Percentiles rank a stretch among this genome's conserved stretches.
phyloP scores from a whole-genome alignment of 2,329 filamentous ascomycete species.

The Immersiporthe knoxdaviesiana region DNA sequence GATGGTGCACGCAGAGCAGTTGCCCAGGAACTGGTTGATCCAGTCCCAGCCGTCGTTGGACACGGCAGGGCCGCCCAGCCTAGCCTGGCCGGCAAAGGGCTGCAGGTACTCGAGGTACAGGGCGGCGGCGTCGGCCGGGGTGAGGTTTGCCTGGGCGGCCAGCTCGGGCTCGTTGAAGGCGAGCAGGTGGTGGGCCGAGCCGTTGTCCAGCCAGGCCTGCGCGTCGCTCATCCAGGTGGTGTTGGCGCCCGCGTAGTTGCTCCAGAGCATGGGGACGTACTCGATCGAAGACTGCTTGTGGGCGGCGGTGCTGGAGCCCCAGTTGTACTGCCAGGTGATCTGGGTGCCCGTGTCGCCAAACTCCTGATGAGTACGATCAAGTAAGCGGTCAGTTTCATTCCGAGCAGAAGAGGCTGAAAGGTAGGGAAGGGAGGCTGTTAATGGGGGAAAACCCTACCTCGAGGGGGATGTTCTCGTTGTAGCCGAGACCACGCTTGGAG shows the following conservation, averaged over 20 bases:
- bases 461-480: constrained; percentile 33
- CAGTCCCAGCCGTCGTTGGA: constrained; percentile 51
- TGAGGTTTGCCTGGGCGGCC: constrained; percentile 34
- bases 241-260: constrained; percentile 28
- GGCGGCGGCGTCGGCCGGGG: constrained; percentile 40
- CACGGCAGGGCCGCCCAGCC: constrained; percentile 51
- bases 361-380: constrained; percentile 18
- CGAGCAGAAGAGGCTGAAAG: neutral
- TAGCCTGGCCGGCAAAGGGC: constrained; percentile 47
- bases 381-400: neutral
- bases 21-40: constrained; percentile 47
- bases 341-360: constrained; percentile 30
- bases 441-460: neutral
- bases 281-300: constrained; percentile 32
- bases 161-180: constrained; percentile 36
- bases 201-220: constrained; percentile 23
- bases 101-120: constrained; percentile 48
- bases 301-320: constrained; percentile 31
- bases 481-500: constrained; percentile 33
- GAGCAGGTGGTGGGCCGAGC: constrained; percentile 32
- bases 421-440: neutral
- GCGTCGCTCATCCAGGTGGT: constrained; percentile 30
- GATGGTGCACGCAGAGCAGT: constrained; percentile 47
- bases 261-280: constrained; percentile 36
- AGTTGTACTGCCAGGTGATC: constrained; percentile 37